These are phyloP conservation scores for Nematodospora valgi DNA, from an alignment of 805 yeast species.

Conservation along the genomic window DNA sequence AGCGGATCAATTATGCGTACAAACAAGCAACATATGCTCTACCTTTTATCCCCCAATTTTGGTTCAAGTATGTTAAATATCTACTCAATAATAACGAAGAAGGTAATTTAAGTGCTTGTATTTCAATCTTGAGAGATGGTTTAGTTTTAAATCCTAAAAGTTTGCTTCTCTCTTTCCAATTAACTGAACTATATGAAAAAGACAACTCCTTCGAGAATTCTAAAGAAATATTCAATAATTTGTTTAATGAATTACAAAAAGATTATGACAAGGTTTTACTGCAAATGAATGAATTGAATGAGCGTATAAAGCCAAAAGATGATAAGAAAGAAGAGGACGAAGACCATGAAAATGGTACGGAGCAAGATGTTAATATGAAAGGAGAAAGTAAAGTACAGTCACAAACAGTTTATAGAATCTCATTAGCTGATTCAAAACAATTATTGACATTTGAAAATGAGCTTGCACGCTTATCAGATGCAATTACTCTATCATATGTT, in stretches of 20 bases:
- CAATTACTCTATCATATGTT: slow-evolving; percentile 64
- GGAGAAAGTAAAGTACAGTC: slow-evolving; percentile 1
- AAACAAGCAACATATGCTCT: slow-evolving; percentile 62
- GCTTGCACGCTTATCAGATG: slow-evolving; percentile 21
- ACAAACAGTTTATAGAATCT: slow-evolving; percentile 14
- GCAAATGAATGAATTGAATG: slow-evolving; percentile 16
- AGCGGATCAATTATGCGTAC: slow-evolving; percentile 69
- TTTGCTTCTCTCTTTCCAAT: slow-evolving; percentile 58
- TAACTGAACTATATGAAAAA: slow-evolving; percentile 68
- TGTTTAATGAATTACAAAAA: slow-evolving; percentile 45
- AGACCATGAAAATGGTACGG: slow-evolving; percentile 1
- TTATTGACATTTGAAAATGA: slow-evolving; percentile 18
- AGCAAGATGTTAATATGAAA: slow-evolving; percentile 11
- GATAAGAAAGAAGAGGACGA: slow-evolving; percentile 11
- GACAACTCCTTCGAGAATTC: slow-evolving; percentile 50
- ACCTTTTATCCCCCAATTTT: slow-evolving; percentile 66
- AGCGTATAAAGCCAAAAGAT: slow-evolving; percentile 14
- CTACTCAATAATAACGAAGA: slow-evolving; percentile 29
- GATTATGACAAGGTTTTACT: slow-evolving; percentile 29
- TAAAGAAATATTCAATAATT: slow-evolving; percentile 43
- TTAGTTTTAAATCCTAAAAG: slow-evolving; percentile 66
- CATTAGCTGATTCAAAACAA: slow-evolving; percentile 16
- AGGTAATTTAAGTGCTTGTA: slow-evolving; percentile 37
- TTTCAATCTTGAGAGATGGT: slow-evolving; percentile 53
- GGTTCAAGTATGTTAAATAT: slow-evolving; percentile 61